phyloP scores from a whole-genome alignment of 2,329 filamentous ascomycete genomes.

The Didymella keratinophila region DNA sequence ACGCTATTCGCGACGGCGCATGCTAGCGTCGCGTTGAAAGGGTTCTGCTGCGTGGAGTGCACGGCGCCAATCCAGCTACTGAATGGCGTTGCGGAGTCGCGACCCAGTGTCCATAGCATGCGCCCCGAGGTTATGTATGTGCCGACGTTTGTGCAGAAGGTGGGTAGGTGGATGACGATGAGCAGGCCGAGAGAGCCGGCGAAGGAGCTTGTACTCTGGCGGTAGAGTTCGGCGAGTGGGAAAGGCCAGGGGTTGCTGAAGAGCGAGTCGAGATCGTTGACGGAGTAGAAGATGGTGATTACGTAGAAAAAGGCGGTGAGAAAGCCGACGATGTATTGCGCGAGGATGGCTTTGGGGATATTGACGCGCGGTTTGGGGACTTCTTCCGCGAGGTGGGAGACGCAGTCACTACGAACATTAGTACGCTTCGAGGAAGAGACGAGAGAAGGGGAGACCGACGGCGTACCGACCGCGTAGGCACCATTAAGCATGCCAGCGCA shows the following conservation, averaged over 20 bases:
- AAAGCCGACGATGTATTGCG: slow-evolving; percentile 49
- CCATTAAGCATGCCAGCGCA: slow-evolving; percentile 72
- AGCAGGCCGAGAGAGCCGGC: slow-evolving; percentile 55
- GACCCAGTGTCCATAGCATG: slow-evolving; percentile 68
- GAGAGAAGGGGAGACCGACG: slow-evolving; percentile 38
- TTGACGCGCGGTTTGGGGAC: slow-evolving; percentile 46
- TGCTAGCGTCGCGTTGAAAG: slow-evolving; percentile 64
- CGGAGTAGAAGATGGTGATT: slow-evolving; percentile 62
- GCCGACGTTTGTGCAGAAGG: slow-evolving; percentile 62
- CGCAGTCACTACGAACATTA: slow-evolving; percentile 59
- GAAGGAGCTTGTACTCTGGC: slow-evolving; percentile 54
- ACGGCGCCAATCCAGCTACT: slow-evolving; percentile 59
- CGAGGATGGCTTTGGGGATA: slow-evolving; percentile 53
- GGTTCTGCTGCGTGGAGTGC: slow-evolving; percentile 56
- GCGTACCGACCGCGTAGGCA: slow-evolving; percentile 71
- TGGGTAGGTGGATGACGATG: slow-evolving; percentile 63
- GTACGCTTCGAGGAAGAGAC: background rate
- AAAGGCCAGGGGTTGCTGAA: slow-evolving; percentile 60
- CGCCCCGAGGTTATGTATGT: slow-evolving; percentile 68
- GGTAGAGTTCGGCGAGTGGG: slow-evolving; percentile 73
- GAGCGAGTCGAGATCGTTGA: slow-evolving; percentile 65
- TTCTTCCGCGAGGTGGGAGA: slow-evolving; percentile 70
- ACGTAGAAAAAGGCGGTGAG: slow-evolving; percentile 49
- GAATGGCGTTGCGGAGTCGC: slow-evolving; percentile 66
- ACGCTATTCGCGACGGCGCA: slow-evolving; percentile 61